Conservation (phyloP, 2,329 filamentous ascomycete genomes). For the Diaporthe velutina region DNA sequence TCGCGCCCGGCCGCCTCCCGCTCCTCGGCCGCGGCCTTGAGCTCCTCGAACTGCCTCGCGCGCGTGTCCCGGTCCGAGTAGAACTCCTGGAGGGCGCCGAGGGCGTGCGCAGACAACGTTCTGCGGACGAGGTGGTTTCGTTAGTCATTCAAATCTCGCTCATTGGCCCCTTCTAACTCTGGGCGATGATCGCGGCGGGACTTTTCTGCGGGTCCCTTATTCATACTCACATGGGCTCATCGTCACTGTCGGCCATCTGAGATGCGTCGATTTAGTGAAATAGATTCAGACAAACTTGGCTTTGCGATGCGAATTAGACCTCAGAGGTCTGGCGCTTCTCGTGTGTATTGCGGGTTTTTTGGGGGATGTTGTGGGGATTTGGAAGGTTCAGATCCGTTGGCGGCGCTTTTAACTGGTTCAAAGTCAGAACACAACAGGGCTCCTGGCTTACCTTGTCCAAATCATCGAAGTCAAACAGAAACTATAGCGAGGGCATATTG, state of each 20-base stretch:
- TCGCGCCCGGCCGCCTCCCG: constrained; percentile 6
- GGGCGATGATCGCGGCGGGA: neutral
- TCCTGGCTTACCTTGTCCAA: neutral
- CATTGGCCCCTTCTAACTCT: neutral
- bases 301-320: neutral
- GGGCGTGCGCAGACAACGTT: constrained; percentile 73
- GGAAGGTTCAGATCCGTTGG: neutral
- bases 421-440: neutral
- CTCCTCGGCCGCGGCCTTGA: constrained; percentile 73
- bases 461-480: neutral
- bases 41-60: constrained; percentile 75
- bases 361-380: neutral
- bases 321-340: neutral
- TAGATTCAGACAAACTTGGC: neutral
- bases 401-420: constrained; percentile 15
- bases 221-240: constrained; percentile 63
- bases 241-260: constrained; percentile 54
- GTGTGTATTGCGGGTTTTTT: neutral
- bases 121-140: constrained; percentile 51
- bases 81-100: constrained; percentile 80
- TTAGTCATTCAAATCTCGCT: neutral
- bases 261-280: neutral
- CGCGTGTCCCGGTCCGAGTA: constrained; percentile 78
- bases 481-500: neutral
- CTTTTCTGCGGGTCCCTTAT: constrained; percentile 1